Evolutionary conservation across 371 early-diverging fungal species (phyloP), one percentile per base, ranked within the genome.

Genomic region (Capniomyces stellatus): DNA sequence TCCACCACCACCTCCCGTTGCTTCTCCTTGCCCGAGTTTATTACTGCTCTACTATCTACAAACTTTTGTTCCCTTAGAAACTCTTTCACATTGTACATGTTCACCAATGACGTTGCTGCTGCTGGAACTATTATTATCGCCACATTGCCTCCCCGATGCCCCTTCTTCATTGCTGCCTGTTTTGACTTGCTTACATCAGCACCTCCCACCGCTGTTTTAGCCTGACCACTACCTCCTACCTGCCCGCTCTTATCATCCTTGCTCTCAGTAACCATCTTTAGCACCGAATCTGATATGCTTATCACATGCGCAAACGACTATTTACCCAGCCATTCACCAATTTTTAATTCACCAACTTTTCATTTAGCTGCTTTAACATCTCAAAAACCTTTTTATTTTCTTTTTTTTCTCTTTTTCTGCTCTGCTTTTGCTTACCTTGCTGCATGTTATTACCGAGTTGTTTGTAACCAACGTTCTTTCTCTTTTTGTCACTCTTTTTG

Each of bases 71-170:
- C 80, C 56, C 81, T 74, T 13, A 91, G 70, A 50, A 91, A 82
- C 40, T 81, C 71, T 59, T 83, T 78, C 50, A 85, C 78, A 59
- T 92, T 92, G 64, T 80, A 83, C 64, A 92, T 66, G 44, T 79
- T 90, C 41, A 92, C 58, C 63, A 83, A 76, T 1, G 90, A 75
- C 1, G 86, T 86, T 4, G 82, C 69, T 19, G 83, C 86, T 0
- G 89, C 82, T 12, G 92, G 92, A 13, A 92, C 83, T 48, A 92
- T 79, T 54, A 92, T 90, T 40, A 89, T 84, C 6, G 91, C 89
- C 43, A 78, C 78, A 30, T 23, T 3, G 53, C 40, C 46, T 50
- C 10, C 15, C 35, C 0, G 31, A 43, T 1, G 43, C 42, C 24
- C 31, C 4, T 1, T 44, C 41, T 15, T 41, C 50, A 42, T 55